Percentiles rank a stretch among this genome's conserved stretches.
phyloP scores from a whole-genome alignment of 2,329 filamentous ascomycete species.

The Ascochyta lentis region DNA sequence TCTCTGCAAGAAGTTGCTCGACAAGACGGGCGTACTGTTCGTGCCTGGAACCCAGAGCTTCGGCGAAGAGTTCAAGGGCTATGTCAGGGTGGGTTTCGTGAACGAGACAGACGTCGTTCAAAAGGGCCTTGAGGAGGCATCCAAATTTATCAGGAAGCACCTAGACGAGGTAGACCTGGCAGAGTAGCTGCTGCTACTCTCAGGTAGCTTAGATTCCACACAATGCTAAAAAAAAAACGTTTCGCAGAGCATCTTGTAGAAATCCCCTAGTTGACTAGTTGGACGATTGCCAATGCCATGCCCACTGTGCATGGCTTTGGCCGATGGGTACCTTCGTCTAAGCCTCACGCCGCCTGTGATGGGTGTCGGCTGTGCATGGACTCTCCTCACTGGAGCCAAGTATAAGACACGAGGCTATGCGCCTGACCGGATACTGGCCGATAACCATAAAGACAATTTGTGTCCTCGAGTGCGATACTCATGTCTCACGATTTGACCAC shows the following conservation, averaged over 20 bases:
- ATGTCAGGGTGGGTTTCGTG: slow-evolving; percentile 78
- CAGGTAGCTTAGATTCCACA: too few species aligned
- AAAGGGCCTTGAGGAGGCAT: slow-evolving; percentile 65
- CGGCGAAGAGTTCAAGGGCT: slow-evolving; percentile 73
- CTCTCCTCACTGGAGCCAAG: not conserved
- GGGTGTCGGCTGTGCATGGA: slow-evolving; percentile 5
- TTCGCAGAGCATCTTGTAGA: too few species aligned
- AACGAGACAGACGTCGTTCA: slow-evolving; percentile 73
- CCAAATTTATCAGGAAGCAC: slow-evolving; percentile 62
- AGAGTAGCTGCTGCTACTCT: slow-evolving; percentile 20
- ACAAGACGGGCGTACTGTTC: slow-evolving; percentile 74
- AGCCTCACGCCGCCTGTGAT: slow-evolving; percentile 1
- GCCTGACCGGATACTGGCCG: not conserved
- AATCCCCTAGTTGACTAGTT: too few species aligned
- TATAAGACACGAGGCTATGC: slow-evolving; percentile 9
- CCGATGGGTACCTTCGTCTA: not conserved
- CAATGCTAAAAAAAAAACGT: not conserved
- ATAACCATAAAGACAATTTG: not conserved
- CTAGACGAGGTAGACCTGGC: slow-evolving; percentile 59
- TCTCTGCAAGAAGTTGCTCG: slow-evolving; percentile 73
- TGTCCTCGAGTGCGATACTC: not conserved
- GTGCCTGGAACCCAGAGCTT: slow-evolving; percentile 78
- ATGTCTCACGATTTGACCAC: not conserved
- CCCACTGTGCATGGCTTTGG: not conserved
- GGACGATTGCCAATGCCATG: not conserved